phyloP scores from a whole-genome alignment of 2,329 filamentous ascomycete species.

The Nemania abortiva region DNA sequence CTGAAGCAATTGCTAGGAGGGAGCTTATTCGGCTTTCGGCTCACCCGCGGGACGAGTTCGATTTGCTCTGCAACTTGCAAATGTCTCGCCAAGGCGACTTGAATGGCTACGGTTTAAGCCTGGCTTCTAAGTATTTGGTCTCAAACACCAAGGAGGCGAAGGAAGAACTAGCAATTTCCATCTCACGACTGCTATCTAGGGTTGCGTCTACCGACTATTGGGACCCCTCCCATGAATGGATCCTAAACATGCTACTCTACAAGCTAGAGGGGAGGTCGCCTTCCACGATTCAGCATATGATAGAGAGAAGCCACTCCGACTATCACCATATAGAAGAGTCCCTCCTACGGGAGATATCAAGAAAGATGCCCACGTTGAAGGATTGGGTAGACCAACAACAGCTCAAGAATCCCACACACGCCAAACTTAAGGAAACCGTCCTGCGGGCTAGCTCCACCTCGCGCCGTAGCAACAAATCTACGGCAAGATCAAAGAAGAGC shows the following conservation, averaged over 20 bases:
- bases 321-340: constrained; percentile 33
- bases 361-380: constrained; percentile 32
- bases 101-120: constrained; percentile 35
- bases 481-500: constrained; percentile 6
- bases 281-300: constrained; percentile 26
- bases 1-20: constrained; percentile 36
- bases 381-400: constrained; percentile 32
- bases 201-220: constrained; percentile 32
- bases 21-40: constrained; percentile 39
- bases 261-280: constrained; percentile 33
- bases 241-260: constrained; percentile 37
- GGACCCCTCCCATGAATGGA: constrained; percentile 31
- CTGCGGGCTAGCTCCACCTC: constrained; percentile 1
- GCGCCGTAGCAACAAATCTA: not conserved
- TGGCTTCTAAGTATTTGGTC: constrained; percentile 41
- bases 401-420: not conserved
- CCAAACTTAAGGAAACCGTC: constrained; percentile 1
- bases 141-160: constrained; percentile 28
- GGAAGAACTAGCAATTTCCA: constrained; percentile 29
- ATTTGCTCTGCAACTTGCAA: constrained; percentile 39
- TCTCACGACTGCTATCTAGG: constrained; percentile 35
- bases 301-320: constrained; percentile 33
- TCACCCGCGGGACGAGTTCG: constrained; percentile 32
- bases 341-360: constrained; percentile 31
- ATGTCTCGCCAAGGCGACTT: constrained; percentile 40